These are phyloP conservation scores for Cardiospermum halicacabum DNA, from an alignment of 345 rosid species.

Conservation along the genomic window DNA sequence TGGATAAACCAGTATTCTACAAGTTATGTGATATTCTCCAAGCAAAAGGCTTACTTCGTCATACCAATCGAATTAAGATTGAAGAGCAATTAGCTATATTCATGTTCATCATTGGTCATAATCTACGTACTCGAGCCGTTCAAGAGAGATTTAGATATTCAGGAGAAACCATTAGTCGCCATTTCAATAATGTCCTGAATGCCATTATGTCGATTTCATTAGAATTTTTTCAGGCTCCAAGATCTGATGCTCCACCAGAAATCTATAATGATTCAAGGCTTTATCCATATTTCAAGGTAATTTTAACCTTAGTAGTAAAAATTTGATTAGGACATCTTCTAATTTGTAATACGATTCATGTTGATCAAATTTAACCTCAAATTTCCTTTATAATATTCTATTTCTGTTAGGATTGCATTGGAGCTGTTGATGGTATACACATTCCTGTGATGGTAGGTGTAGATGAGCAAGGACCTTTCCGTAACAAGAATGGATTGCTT, in stretches of 20 bases:
- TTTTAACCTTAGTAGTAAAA: neutral
- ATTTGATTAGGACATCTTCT: neutral
- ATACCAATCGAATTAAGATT: conserved; percentile 80
- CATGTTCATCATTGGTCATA: conserved; percentile 79
- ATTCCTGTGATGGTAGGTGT: conserved; percentile 87
- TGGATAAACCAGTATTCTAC: conserved; percentile 83
- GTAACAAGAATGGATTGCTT: conserved; percentile 61
- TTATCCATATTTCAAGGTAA: conserved; percentile 76
- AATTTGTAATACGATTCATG: neutral
- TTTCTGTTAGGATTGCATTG: conserved; percentile 60
- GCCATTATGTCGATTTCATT: conserved; percentile 67
- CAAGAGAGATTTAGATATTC: conserved; percentile 74
- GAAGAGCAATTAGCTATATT: conserved; percentile 91
- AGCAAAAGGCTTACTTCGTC: conserved; percentile 71
- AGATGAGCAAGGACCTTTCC: conserved; percentile 91
- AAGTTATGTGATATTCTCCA: conserved; percentile 76
- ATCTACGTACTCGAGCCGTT: conserved; percentile 81
- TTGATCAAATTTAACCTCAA: neutral
- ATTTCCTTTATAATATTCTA: conserved; percentile 15
- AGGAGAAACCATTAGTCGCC: conserved; percentile 92
- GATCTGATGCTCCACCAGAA: conserved; percentile 43
- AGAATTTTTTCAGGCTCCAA: conserved; percentile 64
- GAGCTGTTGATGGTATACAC: conserved; percentile 80
- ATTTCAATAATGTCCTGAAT: conserved; percentile 86
- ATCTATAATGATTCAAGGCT: conserved; percentile 44